Evolutionary conservation across 352 stramenopile genomes (phyloP).

Genomic region (Pythium coloratum): DNA sequence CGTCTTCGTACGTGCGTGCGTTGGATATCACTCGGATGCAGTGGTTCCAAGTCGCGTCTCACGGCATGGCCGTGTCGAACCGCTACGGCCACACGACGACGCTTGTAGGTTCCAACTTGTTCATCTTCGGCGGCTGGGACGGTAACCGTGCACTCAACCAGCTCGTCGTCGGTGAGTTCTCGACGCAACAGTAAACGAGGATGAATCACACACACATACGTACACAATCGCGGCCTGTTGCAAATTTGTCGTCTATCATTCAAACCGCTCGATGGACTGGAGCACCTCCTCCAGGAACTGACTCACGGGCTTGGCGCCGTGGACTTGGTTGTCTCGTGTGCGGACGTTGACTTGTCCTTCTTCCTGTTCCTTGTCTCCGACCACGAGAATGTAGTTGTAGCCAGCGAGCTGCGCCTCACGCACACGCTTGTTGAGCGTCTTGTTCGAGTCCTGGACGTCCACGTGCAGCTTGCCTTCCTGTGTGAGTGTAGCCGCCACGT

Average conservation of each 20-base stretch:
- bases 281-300: conserved; percentile 62
- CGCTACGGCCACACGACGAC: conserved; percentile 74
- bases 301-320: conserved; percentile 56
- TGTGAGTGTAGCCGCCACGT: conserved; percentile 49
- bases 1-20: conserved; percentile 58
- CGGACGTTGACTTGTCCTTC: conserved; percentile 66
- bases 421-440: conserved; percentile 86
- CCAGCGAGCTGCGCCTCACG: conserved; percentile 75
- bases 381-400: conserved; percentile 88
- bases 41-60: conserved; percentile 45
- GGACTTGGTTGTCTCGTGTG: conserved; percentile 81
- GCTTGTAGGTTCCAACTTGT: conserved; percentile 64
- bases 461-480: conserved; percentile 51
- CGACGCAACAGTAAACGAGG: conserved; percentile 3
- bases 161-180: conserved; percentile 63
- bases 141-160: conserved; percentile 80
- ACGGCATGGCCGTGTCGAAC: conserved; percentile 53
- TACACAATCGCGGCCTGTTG: neutral
- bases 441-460: conserved; percentile 72
- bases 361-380: conserved; percentile 71
- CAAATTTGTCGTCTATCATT: conserved; percentile 34
- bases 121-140: conserved; percentile 82
- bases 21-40: conserved; percentile 65
- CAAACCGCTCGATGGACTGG: conserved; percentile 54
- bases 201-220: neutral